Evolutionary conservation across 306 rosid species (phyloP), one percentile per base, ranked within the genome.

Genomic region (Cicer chorassanicum): DNA sequence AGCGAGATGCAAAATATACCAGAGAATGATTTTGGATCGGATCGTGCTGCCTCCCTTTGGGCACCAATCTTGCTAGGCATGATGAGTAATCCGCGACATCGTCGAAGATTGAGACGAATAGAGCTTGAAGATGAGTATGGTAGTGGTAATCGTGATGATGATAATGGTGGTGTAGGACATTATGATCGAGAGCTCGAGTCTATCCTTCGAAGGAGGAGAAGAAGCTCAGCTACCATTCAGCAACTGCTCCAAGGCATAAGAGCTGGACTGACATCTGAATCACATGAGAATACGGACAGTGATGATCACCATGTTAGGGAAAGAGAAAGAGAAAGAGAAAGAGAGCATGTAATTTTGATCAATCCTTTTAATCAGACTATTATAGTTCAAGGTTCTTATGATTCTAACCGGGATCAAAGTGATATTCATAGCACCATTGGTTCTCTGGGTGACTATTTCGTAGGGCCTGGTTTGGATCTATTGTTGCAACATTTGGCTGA

Each of bases 171-270:
- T n/a, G 80, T 62, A 16, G 63, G 75, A 16, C 82, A 85, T 51
- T 69, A 76, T 77, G 89, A 85, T 59, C 84, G 76, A 65, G 91
- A 87, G 73, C 70, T 87, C 4, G 97, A 87, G 60, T 86, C 89
- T 43, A 71, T 87, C 57, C 81, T 84, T 46, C 65, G 85, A 41
- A 91, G 92, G 81, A 85, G 95, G 78, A 86, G 97, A 72, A 86
- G 92, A 74, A 91, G 82, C 72, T 85, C 95, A 0, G 89, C 91
- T 16, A 83, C 89, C 29, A 82, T 89, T 74, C 86, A 89, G 6
- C 97, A 91, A 49, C 80, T 86, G 85, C 97, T 89, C 49, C 95
- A 86, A 78, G 91, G 92, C 66, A 83, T 89, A 66, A 86, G 94
- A 67, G 89, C 87, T 24, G 91, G 94, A 70, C 77, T 86, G 84